These are phyloP conservation scores for Fusarium sp. DNA, from an alignment of 2,329 filamentous ascomycete genomes.

Conservation along the genomic window DNA sequence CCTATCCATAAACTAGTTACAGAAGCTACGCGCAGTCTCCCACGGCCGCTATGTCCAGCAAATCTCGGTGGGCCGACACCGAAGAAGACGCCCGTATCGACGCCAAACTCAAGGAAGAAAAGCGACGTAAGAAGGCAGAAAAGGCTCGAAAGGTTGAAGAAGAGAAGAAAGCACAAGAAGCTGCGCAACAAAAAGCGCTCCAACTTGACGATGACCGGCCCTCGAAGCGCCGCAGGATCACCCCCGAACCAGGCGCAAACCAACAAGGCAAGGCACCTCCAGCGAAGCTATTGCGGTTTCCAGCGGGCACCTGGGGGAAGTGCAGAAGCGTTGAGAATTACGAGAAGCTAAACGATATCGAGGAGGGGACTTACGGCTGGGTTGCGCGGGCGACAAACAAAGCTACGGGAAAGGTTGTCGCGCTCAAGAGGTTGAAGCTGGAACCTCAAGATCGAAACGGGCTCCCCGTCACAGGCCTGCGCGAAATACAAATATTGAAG, in stretches of 20 bases:
- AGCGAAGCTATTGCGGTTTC: conserved; percentile 76
- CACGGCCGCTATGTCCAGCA: conserved; percentile 64
- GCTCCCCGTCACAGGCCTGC: conserved; percentile 89
- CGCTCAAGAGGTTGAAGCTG: conserved; percentile 93
- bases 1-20: not conserved
- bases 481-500: conserved; percentile 92
- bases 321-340: conserved; percentile 87
- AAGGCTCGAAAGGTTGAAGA: conserved; percentile 77
- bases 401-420: conserved; percentile 81
- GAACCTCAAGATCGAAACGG: conserved; percentile 78
- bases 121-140: conserved; percentile 83
- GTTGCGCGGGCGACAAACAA: conserved; percentile 85
- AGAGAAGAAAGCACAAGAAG: conserved; percentile 50
- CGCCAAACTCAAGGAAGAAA: conserved; percentile 84
- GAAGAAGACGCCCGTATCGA: conserved; percentile 82
- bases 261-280: conserved; percentile 35
- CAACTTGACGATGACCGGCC: conserved; percentile 53
- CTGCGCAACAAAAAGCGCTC: conserved; percentile 32
- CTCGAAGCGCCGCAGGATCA: conserved; percentile 70
- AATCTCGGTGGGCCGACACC: conserved; percentile 89
- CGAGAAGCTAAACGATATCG: conserved; percentile 94
- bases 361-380: conserved; percentile 96
- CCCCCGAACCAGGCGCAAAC: conserved; percentile 54
- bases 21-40: not conserved
- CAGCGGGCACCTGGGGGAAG: conserved; percentile 72